Conservation (phyloP, 106 monocot species). For the Platanthera zijinensis region DNA sequence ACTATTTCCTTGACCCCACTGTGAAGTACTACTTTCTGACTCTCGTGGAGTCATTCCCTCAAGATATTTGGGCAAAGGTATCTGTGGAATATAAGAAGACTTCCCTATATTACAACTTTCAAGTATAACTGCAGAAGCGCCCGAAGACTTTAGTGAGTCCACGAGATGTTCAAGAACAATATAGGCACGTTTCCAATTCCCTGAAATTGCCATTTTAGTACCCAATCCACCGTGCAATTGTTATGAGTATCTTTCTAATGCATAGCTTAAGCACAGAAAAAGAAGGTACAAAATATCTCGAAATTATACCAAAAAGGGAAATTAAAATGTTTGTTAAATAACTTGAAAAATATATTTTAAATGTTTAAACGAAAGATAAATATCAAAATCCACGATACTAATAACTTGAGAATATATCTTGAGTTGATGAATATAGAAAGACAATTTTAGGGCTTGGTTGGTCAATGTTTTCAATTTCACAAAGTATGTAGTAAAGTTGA, state of each 20-base stretch:
- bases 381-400: neutral
- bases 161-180: slow-evolving; percentile 60
- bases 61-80: slow-evolving; percentile 45
- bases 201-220: slow-evolving; percentile 25
- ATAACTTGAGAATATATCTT: neutral
- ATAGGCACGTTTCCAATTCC: slow-evolving; percentile 74
- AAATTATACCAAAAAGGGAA: neutral
- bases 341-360: neutral
- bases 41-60: slow-evolving; percentile 17
- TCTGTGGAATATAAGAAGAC: slow-evolving; percentile 31
- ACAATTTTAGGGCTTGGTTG: neutral
- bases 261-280: neutral
- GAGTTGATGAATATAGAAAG: neutral
- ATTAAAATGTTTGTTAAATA: neutral
- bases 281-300: neutral
- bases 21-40: slow-evolving; percentile 25
- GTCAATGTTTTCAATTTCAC: neutral
- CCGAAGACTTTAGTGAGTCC: slow-evolving; percentile 31
- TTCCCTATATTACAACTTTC: slow-evolving; percentile 12
- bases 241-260: neutral
- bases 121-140: slow-evolving; percentile 12
- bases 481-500: neutral
- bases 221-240: neutral
- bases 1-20: slow-evolving; percentile 49
- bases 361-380: too few relatives aligned